Conservation (phyloP, 106 monocot genomes). For the Posidonia australis region DNA sequence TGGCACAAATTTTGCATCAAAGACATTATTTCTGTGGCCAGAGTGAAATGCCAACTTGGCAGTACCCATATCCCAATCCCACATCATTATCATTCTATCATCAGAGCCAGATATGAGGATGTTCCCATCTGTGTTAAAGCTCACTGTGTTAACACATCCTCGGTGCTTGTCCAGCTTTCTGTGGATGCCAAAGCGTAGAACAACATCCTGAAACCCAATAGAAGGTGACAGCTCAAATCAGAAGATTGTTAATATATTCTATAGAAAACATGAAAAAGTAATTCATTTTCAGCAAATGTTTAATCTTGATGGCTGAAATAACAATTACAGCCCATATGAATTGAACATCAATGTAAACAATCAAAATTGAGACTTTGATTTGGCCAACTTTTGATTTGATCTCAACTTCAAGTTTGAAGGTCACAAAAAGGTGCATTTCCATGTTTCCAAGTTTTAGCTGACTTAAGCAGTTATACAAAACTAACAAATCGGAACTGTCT, state of each 20-base stretch:
- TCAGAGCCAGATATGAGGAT: conserved; percentile 88
- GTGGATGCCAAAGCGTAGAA: conserved; percentile 55
- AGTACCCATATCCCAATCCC: conserved; percentile 71
- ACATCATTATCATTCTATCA: conserved; percentile 72
- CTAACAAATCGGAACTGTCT: too few relatives aligned
- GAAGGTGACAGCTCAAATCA: not conserved
- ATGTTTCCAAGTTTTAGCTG: too few relatives aligned
- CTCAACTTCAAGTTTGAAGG: too few relatives aligned
- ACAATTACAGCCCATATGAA: not conserved
- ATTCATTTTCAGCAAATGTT: not conserved
- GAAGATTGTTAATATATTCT: not conserved
- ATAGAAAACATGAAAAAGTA: not conserved
- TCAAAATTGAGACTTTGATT: not conserved
- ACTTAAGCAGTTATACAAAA: too few relatives aligned
- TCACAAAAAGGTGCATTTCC: too few relatives aligned
- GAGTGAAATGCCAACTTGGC: conserved; percentile 61
- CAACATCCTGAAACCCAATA: conserved; percentile 40
- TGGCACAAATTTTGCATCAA: conserved; percentile 81
- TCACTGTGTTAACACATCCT: conserved; percentile 92
- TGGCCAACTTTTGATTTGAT: too few relatives aligned
- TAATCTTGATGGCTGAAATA: too few relatives aligned
- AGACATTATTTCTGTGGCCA: conserved; percentile 73
- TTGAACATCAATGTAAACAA: not conserved
- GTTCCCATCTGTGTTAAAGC: conserved; percentile 64
- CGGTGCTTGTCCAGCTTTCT: conserved; percentile 53